Conservation (phyloP, 495 filamentous ascomycete genomes). For the Hypoxylon fuscum region DNA sequence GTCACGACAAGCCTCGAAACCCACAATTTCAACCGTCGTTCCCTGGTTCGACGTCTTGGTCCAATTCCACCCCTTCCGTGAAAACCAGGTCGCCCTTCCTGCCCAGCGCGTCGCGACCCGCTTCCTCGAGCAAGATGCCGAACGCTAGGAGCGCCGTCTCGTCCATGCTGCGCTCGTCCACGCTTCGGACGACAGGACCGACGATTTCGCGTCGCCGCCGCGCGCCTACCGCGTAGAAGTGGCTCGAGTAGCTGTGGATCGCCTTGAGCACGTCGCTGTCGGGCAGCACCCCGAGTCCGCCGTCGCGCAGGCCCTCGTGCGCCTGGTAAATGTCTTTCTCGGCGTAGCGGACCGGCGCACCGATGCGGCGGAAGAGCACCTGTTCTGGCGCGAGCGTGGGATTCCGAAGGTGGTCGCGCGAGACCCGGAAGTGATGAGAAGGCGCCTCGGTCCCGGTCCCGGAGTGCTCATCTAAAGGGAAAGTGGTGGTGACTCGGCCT, state of each 20-base stretch:
- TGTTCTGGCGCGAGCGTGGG: slow-evolving; percentile 74
- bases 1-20: slow-evolving; percentile 23
- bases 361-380: slow-evolving; percentile 70
- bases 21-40: slow-evolving; percentile 23
- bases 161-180: slow-evolving; percentile 76
- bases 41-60: slow-evolving; percentile 23
- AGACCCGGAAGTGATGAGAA: slow-evolving; percentile 56
- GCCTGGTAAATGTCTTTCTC: slow-evolving; percentile 78
- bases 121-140: slow-evolving; percentile 85
- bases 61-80: slow-evolving; percentile 65
- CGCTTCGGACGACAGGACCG: slow-evolving; percentile 35
- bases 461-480: slow-evolving; percentile 12
- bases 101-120: slow-evolving; percentile 68
- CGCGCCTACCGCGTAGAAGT: slow-evolving; percentile 68
- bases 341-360: slow-evolving; percentile 69
- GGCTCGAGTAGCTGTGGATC: slow-evolving; percentile 76
- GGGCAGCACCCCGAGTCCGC: slow-evolving; percentile 61
- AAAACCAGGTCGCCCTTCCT: slow-evolving; percentile 78
- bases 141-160: slow-evolving; percentile 84
- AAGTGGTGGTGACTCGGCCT: slow-evolving; percentile 27
- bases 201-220: slow-evolving; percentile 38
- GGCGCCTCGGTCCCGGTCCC: slow-evolving; percentile 36
- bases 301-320: slow-evolving; percentile 55
- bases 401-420: slow-evolving; percentile 56
- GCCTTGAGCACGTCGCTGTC: slow-evolving; percentile 77